Percentiles rank a stretch among this genome's conserved stretches.
Conservation (phyloP, 2,329 filamentous ascomycete genomes). For the Fusarium virguliforme region DNA sequence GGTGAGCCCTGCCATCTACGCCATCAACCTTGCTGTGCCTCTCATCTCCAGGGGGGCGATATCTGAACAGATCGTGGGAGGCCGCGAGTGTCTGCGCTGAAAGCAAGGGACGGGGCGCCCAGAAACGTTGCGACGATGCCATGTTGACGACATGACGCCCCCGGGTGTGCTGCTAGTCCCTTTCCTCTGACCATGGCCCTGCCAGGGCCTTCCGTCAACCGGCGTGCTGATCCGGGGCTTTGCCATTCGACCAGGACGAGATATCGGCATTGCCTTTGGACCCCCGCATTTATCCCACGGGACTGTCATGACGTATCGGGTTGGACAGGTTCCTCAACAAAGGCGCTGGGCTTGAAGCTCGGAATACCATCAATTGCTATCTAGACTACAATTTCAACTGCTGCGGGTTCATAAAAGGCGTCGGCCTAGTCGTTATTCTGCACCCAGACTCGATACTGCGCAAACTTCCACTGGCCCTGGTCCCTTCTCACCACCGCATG, state of each 20-base stretch:
- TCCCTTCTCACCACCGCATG: conserved; percentile 53
- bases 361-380: conserved; percentile 22
- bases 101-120: conserved; percentile 38
- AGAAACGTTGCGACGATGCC: conserved; percentile 24
- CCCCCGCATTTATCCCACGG: conserved; percentile 38
- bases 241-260: conserved; percentile 41
- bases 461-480: conserved; percentile 55
- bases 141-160: conserved; percentile 22
- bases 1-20: conserved; percentile 53
- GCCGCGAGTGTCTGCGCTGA: conserved; percentile 1
- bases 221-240: conserved; percentile 41
- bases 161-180: conserved; percentile 34
- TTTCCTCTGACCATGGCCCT: conserved; percentile 18
- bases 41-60: conserved; percentile 39
- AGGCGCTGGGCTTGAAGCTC: not conserved
- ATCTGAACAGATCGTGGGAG: conserved; percentile 39
- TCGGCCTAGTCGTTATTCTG: conserved; percentile 44
- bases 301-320: conserved; percentile 39
- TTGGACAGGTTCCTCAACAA: conserved; percentile 23
- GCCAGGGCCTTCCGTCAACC: conserved; percentile 38
- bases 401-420: conserved; percentile 36
- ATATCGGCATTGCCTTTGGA: conserved; percentile 31
- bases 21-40: conserved; percentile 44
- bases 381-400: conserved; percentile 27
- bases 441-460: conserved; percentile 55